A percentile compares a stretch with the other conserved stretches of the same genome.
phyloP scores from a whole-genome alignment of 495 filamentous ascomycete species.

The Acidomyces sp. region DNA sequence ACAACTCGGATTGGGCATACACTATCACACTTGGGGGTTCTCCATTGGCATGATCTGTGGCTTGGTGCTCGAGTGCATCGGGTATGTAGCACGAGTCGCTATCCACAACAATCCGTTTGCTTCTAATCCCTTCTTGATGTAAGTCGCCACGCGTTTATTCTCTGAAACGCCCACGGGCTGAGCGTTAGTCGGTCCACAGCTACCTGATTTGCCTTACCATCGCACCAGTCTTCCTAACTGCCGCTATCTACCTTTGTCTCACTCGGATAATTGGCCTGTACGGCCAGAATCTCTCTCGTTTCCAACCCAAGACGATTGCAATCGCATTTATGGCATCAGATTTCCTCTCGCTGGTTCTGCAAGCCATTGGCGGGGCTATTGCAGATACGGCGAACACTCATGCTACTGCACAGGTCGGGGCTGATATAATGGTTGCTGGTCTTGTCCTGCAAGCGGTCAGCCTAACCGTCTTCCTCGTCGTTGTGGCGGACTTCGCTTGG shows the following conservation, averaged over 20 bases:
- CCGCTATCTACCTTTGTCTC: slow-evolving; percentile 52
- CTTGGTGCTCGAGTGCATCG: slow-evolving; percentile 29
- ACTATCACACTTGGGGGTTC: slow-evolving; percentile 35
- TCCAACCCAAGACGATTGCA: slow-evolving; percentile 43
- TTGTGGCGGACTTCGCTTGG: slow-evolving; percentile 38
- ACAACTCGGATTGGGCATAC: slow-evolving; percentile 29
- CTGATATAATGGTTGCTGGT: slow-evolving; percentile 55
- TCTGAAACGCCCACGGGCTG: background rate
- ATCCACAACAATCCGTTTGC: slow-evolving; percentile 29
- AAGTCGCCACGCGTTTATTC: slow-evolving; percentile 17
- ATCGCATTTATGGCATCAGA: slow-evolving; percentile 50
- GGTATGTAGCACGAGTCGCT: slow-evolving; percentile 33
- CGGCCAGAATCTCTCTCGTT: slow-evolving; percentile 47
- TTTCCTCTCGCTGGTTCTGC: slow-evolving; percentile 47
- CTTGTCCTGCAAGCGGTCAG: slow-evolving; percentile 44
- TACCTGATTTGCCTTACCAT: slow-evolving; percentile 53
- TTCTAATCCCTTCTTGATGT: slow-evolving; percentile 26
- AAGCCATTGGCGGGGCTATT: slow-evolving; percentile 50
- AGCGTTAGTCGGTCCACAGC: background rate
- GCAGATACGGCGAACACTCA: slow-evolving; percentile 36
- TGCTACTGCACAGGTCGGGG: slow-evolving; percentile 32
- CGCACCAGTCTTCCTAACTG: slow-evolving; percentile 50
- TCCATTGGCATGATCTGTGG: slow-evolving; percentile 28
- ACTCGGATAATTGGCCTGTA: slow-evolving; percentile 45
- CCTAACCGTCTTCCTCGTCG: slow-evolving; percentile 38